Base-by-base conservation (phyloP, 2,329 filamentous ascomycete genomes). In the Lachnellula hyalina region DNA sequence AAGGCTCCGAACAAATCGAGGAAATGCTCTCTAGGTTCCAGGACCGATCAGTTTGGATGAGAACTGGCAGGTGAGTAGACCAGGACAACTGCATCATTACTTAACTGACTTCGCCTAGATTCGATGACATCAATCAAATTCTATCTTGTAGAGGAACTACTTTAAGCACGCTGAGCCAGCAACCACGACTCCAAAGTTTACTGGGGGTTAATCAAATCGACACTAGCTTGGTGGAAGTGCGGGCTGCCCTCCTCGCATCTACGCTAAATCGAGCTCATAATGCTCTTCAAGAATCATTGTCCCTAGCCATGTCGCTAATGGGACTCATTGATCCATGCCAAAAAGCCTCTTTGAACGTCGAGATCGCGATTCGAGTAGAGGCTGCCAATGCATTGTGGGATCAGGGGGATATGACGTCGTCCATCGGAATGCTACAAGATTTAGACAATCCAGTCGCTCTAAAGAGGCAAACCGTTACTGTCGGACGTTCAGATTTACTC, bases 371-470 rank as follows among this genome's bases (percentile, higher is more conserved):
- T 40, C 84, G 86, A 60, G 82, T 93, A 52, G 94, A 97, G 70
- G 83, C 89, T 7, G 92, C 95, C 11, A 90, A 88, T 65, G 90
- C 95, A 6, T 75, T 99, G 1, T 99, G 94, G 93, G 90, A 95
- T 59, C 88, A 96, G 68, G 91, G 91, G 12, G 93, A 99, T 70
- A 89, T 90, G 75, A 83, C 86, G 19, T 84, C 89, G 0, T 96
- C 94, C 0, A 96, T 99, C 56, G 82, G 86, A 38, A 92, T 97
- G 80, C 81, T 97, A 19, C 87, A 93, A 65, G 80, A 83, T 44
- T 79, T 96, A 11, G 81, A 87, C 52, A 75, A 77, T 44, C 77
- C 82, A 50, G 76, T 78, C 40, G 78, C 83, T 28, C 71, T 89
- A 2, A 82, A 82, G 52, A 83, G 81, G 55, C 89, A 95, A 68